phyloP scores from a whole-genome alignment of 2,329 filamentous ascomycete genomes.

The Rhexocercosporidium sp. region DNA sequence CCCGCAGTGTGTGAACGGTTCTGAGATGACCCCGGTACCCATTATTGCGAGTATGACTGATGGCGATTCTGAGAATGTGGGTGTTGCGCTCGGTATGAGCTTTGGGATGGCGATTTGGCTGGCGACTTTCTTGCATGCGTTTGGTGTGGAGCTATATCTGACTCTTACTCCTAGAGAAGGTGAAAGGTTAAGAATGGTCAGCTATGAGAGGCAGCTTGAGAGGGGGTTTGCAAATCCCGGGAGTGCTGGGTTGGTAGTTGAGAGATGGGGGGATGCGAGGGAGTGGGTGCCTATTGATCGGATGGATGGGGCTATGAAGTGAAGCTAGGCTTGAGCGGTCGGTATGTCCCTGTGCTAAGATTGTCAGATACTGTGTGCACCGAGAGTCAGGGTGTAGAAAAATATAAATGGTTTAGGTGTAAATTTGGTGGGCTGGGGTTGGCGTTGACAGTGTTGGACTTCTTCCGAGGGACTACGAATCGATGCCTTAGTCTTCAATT shows the following conservation, averaged over 20 bases:
- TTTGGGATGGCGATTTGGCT: constrained; percentile 62
- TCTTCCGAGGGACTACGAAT: no score
- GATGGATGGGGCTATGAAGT: not conserved
- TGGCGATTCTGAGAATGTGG: constrained; percentile 41
- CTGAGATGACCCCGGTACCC: constrained; percentile 35
- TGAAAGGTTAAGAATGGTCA: constrained; percentile 58
- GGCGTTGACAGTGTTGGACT: no score
- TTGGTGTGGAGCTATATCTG: constrained; percentile 57
- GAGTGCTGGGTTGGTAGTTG: constrained; percentile 51
- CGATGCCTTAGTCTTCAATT: no score
- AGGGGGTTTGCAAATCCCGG: constrained; percentile 57
- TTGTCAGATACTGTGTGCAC: no score
- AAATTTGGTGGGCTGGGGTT: no score
- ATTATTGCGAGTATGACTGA: constrained; percentile 41
- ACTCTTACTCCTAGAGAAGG: constrained; percentile 58
- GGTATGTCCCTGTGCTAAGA: no score
- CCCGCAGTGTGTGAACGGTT: constrained; percentile 51
- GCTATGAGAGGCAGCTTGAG: constrained; percentile 60
- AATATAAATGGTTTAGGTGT: no score
- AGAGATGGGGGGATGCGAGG: constrained; percentile 46
- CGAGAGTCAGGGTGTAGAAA: no score
- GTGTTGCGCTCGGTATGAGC: constrained; percentile 50
- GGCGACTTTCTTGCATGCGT: constrained; percentile 54
- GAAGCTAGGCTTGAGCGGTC: no score
- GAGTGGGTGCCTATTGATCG: constrained; percentile 1